phyloP scores from a whole-genome alignment of 352 stramenopile species.

The Globisporangium cystogenes region DNA sequence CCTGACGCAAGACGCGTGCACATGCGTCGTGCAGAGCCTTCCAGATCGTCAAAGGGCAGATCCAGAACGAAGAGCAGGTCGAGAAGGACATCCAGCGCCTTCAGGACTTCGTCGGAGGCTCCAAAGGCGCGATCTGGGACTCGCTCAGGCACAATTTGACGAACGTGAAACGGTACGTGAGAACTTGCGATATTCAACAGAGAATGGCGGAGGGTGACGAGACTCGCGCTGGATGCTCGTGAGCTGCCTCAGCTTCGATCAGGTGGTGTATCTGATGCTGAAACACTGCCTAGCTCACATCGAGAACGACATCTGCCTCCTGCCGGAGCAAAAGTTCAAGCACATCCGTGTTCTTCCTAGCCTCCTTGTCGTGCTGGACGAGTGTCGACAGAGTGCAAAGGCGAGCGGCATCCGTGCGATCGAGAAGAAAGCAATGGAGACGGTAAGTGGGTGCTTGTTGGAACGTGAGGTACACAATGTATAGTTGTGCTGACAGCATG shows the following conservation, averaged over 20 bases:
- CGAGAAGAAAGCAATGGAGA: conserved; percentile 51
- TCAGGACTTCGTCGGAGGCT: conserved; percentile 59
- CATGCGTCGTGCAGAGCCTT: conserved; percentile 30
- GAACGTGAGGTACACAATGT: background rate
- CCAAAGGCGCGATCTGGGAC: conserved; percentile 59
- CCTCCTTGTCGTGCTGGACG: conserved; percentile 42
- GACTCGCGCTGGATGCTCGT: no score
- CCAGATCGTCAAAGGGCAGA: conserved; percentile 30
- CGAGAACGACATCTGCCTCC: conserved; percentile 27
- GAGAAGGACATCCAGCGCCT: conserved; percentile 52
- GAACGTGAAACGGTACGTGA: conserved; percentile 51
- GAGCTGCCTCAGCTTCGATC: conserved; percentile 34
- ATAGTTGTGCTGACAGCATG: background rate
- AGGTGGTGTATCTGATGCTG: conserved; percentile 53
- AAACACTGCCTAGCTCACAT: conserved; percentile 42
- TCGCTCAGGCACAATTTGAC: conserved; percentile 53
- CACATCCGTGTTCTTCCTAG: conserved; percentile 44
- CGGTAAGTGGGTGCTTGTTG: conserved; percentile 22
- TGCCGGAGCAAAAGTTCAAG: conserved; percentile 38
- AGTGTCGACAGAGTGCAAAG: conserved; percentile 15
- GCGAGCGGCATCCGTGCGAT: conserved; percentile 20
- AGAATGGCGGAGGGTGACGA: no score
- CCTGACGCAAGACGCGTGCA: no score
- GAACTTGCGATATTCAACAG: background rate
- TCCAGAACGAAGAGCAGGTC: conserved; percentile 30